These are phyloP conservation scores for Phanerodontia chrysosporium DNA, from an alignment of 768 basidiomycete genomes.

Conservation along the genomic window DNA sequence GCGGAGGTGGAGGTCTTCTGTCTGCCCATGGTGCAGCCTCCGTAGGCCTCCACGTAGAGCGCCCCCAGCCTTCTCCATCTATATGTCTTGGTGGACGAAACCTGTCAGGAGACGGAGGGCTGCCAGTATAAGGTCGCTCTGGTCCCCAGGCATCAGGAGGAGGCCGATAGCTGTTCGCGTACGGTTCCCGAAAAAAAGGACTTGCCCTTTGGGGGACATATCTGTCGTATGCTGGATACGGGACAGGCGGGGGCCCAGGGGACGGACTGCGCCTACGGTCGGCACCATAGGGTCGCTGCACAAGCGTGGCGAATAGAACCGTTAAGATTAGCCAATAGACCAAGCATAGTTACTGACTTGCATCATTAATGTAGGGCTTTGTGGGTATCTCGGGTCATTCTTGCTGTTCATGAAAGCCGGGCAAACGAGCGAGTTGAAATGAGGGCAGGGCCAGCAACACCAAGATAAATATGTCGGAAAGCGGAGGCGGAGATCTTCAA, in stretches of 20 bases:
- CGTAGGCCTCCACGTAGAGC: constrained; percentile 37
- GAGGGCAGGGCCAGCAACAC: neutral
- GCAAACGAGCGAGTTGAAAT: constrained; percentile 6
- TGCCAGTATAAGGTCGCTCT: constrained; percentile 32
- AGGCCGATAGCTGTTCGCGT: constrained; percentile 37
- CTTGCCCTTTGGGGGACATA: constrained; percentile 41
- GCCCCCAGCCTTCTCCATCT: constrained; percentile 47
- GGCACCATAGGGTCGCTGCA: constrained; percentile 8
- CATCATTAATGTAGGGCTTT: constrained; percentile 26
- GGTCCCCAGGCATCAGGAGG: constrained; percentile 27
- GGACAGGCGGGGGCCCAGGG: constrained; percentile 36
- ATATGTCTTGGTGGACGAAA: constrained; percentile 37
- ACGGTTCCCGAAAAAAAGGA: constrained; percentile 34
- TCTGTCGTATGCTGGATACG: constrained; percentile 43
- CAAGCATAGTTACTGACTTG: constrained; percentile 31
- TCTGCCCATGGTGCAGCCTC: constrained; percentile 37
- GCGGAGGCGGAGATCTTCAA: neutral
- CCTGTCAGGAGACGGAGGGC: constrained; percentile 47
- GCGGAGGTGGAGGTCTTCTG: constrained; percentile 30
- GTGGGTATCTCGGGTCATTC: constrained; percentile 14
- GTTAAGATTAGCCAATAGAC: neutral
- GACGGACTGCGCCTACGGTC: constrained; percentile 10
- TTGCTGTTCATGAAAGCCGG: constrained; percentile 9
- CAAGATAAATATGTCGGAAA: neutral
- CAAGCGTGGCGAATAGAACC: neutral